These are phyloP conservation scores for Collariella sp. DNA, from an alignment of 495 filamentous ascomycete genomes.

Conservation along the genomic window DNA sequence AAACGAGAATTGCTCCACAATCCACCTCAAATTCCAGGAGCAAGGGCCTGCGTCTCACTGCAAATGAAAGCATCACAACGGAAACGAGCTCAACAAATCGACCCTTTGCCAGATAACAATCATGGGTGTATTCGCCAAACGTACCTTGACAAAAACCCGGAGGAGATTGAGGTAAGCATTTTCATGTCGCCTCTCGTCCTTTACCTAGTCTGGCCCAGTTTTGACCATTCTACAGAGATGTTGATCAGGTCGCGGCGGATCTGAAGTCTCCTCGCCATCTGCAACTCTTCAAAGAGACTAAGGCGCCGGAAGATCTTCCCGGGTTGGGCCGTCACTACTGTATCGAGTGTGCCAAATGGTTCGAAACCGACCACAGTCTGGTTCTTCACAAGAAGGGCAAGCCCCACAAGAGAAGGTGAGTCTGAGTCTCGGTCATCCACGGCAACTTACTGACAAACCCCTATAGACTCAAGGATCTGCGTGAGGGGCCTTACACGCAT, in stretches of 20 bases:
- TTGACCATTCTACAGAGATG: too few species aligned
- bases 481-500: conserved; percentile 76
- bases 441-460: neutral
- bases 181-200: too few species aligned
- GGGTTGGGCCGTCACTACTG: conserved; percentile 79
- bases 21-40: too few species aligned
- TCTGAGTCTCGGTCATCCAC: conserved; percentile 1
- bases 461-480: conserved; percentile 59
- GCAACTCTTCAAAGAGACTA: conserved; percentile 62
- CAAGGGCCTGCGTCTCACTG: too few species aligned
- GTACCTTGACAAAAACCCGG: too few species aligned
- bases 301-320: conserved; percentile 78
- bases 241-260: conserved; percentile 84
- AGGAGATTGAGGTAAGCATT: too few species aligned
- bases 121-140: too few species aligned
- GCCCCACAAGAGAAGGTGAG: conserved; percentile 81
- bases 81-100: too few species aligned
- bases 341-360: conserved; percentile 92
- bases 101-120: too few species aligned
- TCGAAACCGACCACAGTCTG: conserved; percentile 75
- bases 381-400: conserved; percentile 74
- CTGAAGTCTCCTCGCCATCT: conserved; percentile 68
- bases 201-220: too few species aligned
- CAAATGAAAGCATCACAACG: too few species aligned
- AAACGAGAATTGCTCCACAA: too few species aligned